Evolutionary conservation across 306 rosid species (phyloP).

Genomic region (Quercus parvula): DNA sequence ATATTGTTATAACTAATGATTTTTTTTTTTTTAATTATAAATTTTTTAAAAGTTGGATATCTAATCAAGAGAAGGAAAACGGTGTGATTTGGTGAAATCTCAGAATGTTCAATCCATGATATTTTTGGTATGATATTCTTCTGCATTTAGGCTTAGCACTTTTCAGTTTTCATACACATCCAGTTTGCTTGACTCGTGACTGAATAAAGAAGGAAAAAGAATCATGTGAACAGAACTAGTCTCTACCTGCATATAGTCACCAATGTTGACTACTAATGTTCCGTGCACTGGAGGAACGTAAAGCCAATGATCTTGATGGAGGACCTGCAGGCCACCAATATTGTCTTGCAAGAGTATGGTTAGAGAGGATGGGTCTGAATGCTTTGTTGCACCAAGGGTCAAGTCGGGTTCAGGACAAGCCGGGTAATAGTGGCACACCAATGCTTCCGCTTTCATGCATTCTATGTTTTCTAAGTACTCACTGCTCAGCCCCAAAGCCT

Average conservation of each 20-base stretch:
- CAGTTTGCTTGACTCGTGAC: too few relatives aligned
- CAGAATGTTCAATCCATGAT: too few relatives aligned
- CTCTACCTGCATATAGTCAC: slow-evolving; percentile 72
- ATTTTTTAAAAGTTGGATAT: too few relatives aligned
- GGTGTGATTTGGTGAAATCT: too few relatives aligned
- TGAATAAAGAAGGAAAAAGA: not conserved
- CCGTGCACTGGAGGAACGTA: slow-evolving; percentile 49
- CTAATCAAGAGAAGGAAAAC: too few relatives aligned
- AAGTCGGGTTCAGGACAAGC: slow-evolving; percentile 70
- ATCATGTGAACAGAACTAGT: not conserved
- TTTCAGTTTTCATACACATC: too few relatives aligned
- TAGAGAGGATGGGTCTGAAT: slow-evolving; percentile 69
- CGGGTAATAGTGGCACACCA: slow-evolving; percentile 79
- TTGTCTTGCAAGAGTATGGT: slow-evolving; percentile 71
- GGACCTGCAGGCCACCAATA: slow-evolving; percentile 75
- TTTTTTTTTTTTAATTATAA: too few relatives aligned
- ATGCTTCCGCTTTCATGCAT: slow-evolving; percentile 57
- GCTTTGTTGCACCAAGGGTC: slow-evolving; percentile 66
- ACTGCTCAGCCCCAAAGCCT: slow-evolving; percentile 53
- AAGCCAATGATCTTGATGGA: slow-evolving; percentile 63
- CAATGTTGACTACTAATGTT: slow-evolving; percentile 63
- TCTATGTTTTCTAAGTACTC: slow-evolving; percentile 51
- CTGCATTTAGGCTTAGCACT: too few relatives aligned
- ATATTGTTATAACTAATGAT: too few relatives aligned
- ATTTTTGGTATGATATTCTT: too few relatives aligned